Evolutionary conservation across 495 filamentous ascomycete species (phyloP).

Genomic region (Penicillium simplicissimum): DNA sequence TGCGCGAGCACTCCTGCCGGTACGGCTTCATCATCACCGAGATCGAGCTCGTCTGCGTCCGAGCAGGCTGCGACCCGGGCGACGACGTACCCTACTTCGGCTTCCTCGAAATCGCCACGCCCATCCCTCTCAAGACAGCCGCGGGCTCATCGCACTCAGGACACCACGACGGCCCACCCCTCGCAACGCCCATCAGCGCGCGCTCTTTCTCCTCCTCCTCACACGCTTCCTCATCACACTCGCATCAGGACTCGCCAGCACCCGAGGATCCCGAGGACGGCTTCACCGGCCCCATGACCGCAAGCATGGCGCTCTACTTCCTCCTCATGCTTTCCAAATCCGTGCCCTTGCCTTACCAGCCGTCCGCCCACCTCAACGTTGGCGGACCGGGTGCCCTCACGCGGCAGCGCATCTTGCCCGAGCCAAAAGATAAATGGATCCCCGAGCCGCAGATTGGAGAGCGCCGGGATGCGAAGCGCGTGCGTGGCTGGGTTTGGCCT

Average conservation of each 20-base stretch:
- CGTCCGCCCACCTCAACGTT: constrained; percentile 72
- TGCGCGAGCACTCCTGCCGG: constrained; percentile 89
- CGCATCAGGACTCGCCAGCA: constrained; percentile 16
- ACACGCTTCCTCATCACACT: constrained; percentile 19
- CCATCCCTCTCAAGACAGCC: constrained; percentile 54
- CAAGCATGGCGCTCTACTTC: constrained; percentile 70
- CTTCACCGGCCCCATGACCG: constrained; percentile 60
- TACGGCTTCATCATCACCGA: constrained; percentile 96
- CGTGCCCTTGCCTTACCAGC: constrained; percentile 64
- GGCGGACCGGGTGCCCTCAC: constrained; percentile 78
- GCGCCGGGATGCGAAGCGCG: constrained; percentile 78
- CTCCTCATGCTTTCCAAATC: constrained; percentile 84
- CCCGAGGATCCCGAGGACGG: constrained; percentile 19
- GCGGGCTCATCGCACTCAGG: background rate
- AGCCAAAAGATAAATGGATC: constrained; percentile 79
- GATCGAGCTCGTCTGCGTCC: constrained; percentile 89
- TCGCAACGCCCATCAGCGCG: constrained; percentile 29
- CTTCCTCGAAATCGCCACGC: constrained; percentile 71
- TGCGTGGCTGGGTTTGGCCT: constrained; percentile 82
- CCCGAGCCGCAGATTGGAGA: constrained; percentile 80
- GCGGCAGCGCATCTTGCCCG: constrained; percentile 64
- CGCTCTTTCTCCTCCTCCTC: constrained; percentile 30
- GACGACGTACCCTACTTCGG: constrained; percentile 79
- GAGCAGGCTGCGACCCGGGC: constrained; percentile 66
- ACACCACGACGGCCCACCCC: constrained; percentile 12